Base-by-base conservation (phyloP, 2,329 filamentous ascomycete genomes). In the Aaosphaeria arxii region DNA sequence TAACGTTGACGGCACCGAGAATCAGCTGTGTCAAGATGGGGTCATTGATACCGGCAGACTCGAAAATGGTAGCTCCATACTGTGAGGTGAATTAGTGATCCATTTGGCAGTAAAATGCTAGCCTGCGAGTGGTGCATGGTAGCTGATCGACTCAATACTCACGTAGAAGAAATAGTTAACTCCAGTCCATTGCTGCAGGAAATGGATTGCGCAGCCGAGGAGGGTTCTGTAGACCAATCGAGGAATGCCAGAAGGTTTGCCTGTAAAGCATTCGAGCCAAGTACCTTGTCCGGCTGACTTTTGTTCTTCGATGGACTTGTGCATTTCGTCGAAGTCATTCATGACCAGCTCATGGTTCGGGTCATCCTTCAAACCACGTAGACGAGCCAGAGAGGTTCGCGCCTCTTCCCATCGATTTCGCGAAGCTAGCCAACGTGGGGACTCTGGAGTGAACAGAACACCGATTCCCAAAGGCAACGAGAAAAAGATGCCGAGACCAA, bases 51-150 rank as follows among this genome's bases (percentile, higher is more conserved):
- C 85, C 86, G 3, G 86, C 83, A 1, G 83, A 80, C 46, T 78
- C 51, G 67, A 91, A 90, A 59, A 90, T 81, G 7, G 80, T 82
- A 6, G 81, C 81, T n/a, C 80, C 80, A 60, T 87, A 88, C 54
- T 62, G 44, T 24, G 17, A 24, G 17, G 69, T 84, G 24, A 83
- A 38, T 39, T 11, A 24, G 44, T 54, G 46, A 57, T 40, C n/a
- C 30, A 11, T 36, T 36, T 9, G 9, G n/a, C 9, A 41, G 33
- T n/a, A 36, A 36, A 9, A 36, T 36, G 7, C n/a, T 36, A 36
- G 33, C 17, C 17, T 24, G 17, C 17, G 17, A 24, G 17, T 24
- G 40, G 17, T 40, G n/a, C 17, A 35, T 11, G 30, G 5, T 39
- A 40, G 44, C 17, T 24, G 17, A 24, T 24, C 43, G 51, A 54